These are phyloP conservation scores for Aspergillus sp. DNA, from an alignment of 2,329 filamentous ascomycete genomes.

Conservation along the genomic window DNA sequence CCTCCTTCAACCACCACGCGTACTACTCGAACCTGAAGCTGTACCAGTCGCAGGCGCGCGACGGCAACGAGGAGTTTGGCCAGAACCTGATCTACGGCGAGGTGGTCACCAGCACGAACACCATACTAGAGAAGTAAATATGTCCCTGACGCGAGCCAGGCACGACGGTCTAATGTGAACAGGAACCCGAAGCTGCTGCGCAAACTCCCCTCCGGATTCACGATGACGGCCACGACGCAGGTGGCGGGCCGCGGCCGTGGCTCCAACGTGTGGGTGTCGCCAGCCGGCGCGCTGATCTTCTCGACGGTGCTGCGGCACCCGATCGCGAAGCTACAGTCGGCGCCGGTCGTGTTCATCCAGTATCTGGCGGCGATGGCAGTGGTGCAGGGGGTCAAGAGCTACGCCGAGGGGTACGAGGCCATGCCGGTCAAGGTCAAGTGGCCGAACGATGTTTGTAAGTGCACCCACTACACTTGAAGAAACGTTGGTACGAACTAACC, in stretches of 20 bases:
- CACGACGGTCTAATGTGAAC: background rate
- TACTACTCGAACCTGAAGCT: conserved; percentile 71
- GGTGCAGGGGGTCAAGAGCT: conserved; percentile 76
- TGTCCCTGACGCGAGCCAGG: too few species aligned
- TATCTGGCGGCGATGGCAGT: conserved; percentile 89
- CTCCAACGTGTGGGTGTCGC: conserved; percentile 91
- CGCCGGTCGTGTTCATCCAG: conserved; percentile 89
- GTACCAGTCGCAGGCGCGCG: conserved; percentile 61
- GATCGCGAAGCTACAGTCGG: conserved; percentile 65
- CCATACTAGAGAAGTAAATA: conserved; percentile 77
- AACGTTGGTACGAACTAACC: too few species aligned
- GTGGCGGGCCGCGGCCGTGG: conserved; percentile 85
- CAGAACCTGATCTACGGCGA: conserved; percentile 80
- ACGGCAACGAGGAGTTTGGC: conserved; percentile 67
- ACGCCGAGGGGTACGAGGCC: conserved; percentile 71
- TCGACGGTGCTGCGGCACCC: conserved; percentile 85
- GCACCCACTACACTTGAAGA: too few species aligned
- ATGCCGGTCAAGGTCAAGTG: conserved; percentile 88
- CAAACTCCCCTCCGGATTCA: conserved; percentile 80
- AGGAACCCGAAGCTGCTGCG: conserved; percentile 77
- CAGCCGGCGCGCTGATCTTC: conserved; percentile 81
- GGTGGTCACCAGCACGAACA: conserved; percentile 91
- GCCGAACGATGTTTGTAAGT: conserved; percentile 89
- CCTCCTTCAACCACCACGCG: conserved; percentile 78
- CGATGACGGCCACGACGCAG: conserved; percentile 81